Evolutionary conservation across 2,329 filamentous ascomycete genomes (phyloP), one percentile per base, ranked within the genome.

Genomic region (Alternaria sp.): DNA sequence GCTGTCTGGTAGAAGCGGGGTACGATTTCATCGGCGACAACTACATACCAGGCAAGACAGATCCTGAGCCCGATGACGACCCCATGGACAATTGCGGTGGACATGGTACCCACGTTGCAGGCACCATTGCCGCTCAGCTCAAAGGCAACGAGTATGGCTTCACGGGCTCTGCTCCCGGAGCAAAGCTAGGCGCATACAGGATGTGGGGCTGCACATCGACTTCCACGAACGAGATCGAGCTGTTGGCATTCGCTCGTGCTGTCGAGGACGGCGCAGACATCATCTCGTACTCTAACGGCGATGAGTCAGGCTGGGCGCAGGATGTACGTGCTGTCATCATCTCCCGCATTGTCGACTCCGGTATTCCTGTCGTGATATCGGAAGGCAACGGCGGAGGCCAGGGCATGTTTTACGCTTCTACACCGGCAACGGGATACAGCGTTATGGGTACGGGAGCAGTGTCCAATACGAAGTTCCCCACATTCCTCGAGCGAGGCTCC

Each of bases 71-170:
- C 1, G 85, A 85, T 66, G 49, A 76, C 3, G 84, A 87, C 65
- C 88, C 87, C 20, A 55, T 63, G 3, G 85, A 86, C 70, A 86
- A 84, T 64, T 80, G 86, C 66, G 77, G 73, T 3, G 88, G 88
- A 3, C 88, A 90, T 75, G 88, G 88, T 28, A 88, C 86, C 1
- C 71, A 74, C 23, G 67, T 73, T 43, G 83, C 87, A 2, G 89
- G 89, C 30, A 89, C 88, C 64, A 84, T 91, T 47, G 88, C 87
- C 3, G 88, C 87, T 2, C 85, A 88, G 73, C 74, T 49, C 82
- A 80, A 88, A 71, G 75, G 64, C 37, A 58, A 61, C 26, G 10
- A 44, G 45, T 54, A 62, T 26, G 65, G 66, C 41, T 71, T 73
- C 26, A 69, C 60, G 1, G 66, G 73, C 21, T 65, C 69, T 23